Evolutionary conservation across 257 asterid species (phyloP).

Genomic region (Salvia splendens): DNA sequence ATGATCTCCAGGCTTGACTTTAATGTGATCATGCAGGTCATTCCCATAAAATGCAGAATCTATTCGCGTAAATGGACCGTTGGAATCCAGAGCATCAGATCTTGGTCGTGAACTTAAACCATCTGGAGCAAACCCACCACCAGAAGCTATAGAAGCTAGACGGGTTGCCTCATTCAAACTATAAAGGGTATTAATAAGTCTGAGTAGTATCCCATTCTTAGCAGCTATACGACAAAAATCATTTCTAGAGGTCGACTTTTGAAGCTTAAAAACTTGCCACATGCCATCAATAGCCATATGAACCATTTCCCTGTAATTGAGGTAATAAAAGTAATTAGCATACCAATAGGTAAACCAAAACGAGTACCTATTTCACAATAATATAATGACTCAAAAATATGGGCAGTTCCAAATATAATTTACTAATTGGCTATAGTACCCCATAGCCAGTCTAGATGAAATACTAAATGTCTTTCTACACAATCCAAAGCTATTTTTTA

Average conservation of each 20-base stretch:
- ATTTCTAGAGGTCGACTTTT: conserved; percentile 84
- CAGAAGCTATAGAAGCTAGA: conserved; percentile 70
- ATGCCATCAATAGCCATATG: conserved; percentile 99
- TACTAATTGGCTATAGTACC: conserved; percentile 9
- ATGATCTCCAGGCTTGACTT: conserved; percentile 72
- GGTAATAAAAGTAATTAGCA: conserved; percentile 37
- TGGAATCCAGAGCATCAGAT: conserved; percentile 74
- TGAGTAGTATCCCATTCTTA: conserved; percentile 83
- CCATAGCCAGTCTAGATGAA: conserved; percentile 12
- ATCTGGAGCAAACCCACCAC: conserved; percentile 73
- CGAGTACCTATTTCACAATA: conserved; percentile 8
- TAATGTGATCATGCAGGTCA: conserved; percentile 67
- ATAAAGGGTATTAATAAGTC: conserved; percentile 91
- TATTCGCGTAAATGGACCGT: conserved; percentile 52
- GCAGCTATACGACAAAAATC: conserved; percentile 96
- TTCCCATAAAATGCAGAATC: conserved; percentile 61
- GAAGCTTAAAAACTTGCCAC: conserved; percentile 99
- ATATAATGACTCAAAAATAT: conserved; percentile 10
- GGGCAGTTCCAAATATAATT: conserved; percentile 10
- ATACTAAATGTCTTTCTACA: neutral
- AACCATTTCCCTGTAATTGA: conserved; percentile 88
- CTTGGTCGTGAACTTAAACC: conserved; percentile 66
- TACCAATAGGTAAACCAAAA: conserved; percentile 17
- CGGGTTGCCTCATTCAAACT: conserved; percentile 96
- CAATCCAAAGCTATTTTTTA: too few relatives aligned